Conservation (phyloP, 2,329 filamentous ascomycete species). For the Pseudogymnoascus sp. region DNA sequence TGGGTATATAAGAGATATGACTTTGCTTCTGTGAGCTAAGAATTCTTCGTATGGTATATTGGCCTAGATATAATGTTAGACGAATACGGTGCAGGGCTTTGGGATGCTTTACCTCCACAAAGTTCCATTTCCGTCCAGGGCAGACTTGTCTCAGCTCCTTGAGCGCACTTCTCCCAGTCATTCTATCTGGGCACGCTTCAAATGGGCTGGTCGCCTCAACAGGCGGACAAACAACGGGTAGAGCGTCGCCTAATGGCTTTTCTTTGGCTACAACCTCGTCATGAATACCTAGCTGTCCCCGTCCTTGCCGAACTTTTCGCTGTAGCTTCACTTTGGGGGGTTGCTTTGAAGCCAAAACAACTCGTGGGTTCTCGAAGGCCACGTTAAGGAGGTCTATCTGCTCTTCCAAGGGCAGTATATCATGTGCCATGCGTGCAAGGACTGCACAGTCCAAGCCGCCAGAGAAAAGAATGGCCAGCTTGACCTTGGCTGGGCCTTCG, state of each 20-base stretch:
- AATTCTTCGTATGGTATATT: constrained; percentile 77
- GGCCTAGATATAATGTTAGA: constrained; percentile 39
- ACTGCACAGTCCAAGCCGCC: constrained; percentile 90
- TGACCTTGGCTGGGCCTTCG: constrained; percentile 32
- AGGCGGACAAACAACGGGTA: background rate
- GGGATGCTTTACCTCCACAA: constrained; percentile 53
- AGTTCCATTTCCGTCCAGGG: constrained; percentile 67
- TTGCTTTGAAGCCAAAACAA: constrained; percentile 47
- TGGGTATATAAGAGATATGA: constrained; percentile 75
- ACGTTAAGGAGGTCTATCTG: constrained; percentile 87
- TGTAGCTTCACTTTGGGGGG: constrained; percentile 22
- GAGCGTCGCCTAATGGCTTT: background rate
- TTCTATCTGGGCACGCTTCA: constrained; percentile 81
- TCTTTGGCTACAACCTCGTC: background rate
- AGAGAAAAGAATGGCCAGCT: constrained; percentile 79
- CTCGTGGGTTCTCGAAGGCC: constrained; percentile 87
- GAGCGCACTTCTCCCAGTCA: constrained; percentile 75
- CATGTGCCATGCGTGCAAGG: constrained; percentile 71
- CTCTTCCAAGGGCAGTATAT: constrained; percentile 60
- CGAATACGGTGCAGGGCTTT: constrained; percentile 9
- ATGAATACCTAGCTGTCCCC: background rate
- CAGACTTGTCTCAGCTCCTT: constrained; percentile 65
- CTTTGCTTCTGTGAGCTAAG: constrained; percentile 54
- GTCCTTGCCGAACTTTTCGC: constrained; percentile 12
- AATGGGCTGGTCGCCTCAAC: constrained; percentile 40